These are phyloP conservation scores for Symbiodinium pilosum DNA, from an alignment of 73 alveolate species.

Conservation along the genomic window DNA sequence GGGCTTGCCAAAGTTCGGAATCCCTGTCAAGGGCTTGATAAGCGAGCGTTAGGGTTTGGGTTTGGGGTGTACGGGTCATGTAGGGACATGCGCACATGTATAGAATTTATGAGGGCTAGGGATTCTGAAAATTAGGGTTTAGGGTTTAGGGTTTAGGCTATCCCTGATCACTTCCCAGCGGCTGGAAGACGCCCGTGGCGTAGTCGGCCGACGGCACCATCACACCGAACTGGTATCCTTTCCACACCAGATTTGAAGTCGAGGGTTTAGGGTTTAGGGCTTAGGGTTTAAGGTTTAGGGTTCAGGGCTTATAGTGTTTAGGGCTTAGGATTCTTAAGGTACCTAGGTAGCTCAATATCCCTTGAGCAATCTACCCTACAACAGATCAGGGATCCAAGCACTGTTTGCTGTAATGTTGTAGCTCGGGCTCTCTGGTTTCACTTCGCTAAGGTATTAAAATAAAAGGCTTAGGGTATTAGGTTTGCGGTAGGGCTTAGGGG, in stretches of 20 bases:
- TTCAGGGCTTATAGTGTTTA: background rate
- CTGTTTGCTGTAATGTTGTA: too few relatives aligned
- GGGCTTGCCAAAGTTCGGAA: too few relatives aligned
- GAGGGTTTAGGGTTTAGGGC: too few relatives aligned
- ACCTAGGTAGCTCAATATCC: too few relatives aligned
- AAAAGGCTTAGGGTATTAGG: background rate
- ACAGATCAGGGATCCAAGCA: too few relatives aligned
- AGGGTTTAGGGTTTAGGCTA: background rate
- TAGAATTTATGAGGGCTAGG: background rate
- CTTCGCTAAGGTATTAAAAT: too few relatives aligned
- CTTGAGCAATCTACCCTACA: too few relatives aligned
- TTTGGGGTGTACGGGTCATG: too few relatives aligned
- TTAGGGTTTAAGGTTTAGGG: background rate
- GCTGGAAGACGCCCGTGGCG: slow-evolving; percentile 44
- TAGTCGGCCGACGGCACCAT: slow-evolving; percentile 86
- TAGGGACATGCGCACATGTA: background rate
- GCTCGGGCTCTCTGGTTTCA: too few relatives aligned
- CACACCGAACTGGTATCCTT: slow-evolving; percentile 73
- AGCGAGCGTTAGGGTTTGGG: too few relatives aligned
- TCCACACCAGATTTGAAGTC: background rate
- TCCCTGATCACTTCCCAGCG: background rate
- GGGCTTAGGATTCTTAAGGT: background rate
- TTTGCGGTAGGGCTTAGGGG: too few relatives aligned
- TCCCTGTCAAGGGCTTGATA: too few relatives aligned
- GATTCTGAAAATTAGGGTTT: background rate